These are phyloP conservation scores for Tuber calosporum DNA, from an alignment of 495 filamentous ascomycete genomes.

Conservation along the genomic window DNA sequence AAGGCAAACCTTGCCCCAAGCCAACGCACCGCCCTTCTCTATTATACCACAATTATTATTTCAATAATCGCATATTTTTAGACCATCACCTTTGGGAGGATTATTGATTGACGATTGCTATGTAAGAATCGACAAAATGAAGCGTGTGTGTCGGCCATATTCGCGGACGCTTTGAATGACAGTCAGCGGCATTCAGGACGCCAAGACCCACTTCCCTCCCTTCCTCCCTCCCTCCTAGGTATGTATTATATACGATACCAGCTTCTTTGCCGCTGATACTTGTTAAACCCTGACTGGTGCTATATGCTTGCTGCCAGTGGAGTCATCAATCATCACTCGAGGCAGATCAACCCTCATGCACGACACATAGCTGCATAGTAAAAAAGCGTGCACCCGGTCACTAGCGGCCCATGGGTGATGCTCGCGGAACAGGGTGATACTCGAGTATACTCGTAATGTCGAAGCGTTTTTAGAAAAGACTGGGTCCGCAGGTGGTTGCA, in stretches of 20 bases:
- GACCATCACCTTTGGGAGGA: neutral
- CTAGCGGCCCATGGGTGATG: neutral
- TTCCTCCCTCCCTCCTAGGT: too few relatives aligned
- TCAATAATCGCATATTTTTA: conserved; percentile 4
- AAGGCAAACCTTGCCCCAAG: neutral
- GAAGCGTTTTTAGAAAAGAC: too few relatives aligned
- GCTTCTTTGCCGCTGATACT: neutral
- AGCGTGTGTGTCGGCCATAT: neutral
- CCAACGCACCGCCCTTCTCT: neutral
- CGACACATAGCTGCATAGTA: neutral
- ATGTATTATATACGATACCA: too few relatives aligned
- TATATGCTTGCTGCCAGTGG: neutral
- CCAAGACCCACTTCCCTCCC: neutral
- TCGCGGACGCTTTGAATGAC: neutral
- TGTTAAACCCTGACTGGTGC: conserved; percentile 4
- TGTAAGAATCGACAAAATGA: neutral
- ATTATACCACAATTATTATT: neutral
- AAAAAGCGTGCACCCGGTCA: neutral
- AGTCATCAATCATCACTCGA: neutral
- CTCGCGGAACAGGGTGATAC: neutral
- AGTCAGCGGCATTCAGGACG: neutral
- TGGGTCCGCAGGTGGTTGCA: too few relatives aligned
- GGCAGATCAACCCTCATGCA: neutral
- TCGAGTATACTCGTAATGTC: too few relatives aligned
- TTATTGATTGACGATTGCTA: neutral